Evolutionary conservation across 2,329 filamentous ascomycete genomes (phyloP).

Genomic region (Leptographium flavum): DNA sequence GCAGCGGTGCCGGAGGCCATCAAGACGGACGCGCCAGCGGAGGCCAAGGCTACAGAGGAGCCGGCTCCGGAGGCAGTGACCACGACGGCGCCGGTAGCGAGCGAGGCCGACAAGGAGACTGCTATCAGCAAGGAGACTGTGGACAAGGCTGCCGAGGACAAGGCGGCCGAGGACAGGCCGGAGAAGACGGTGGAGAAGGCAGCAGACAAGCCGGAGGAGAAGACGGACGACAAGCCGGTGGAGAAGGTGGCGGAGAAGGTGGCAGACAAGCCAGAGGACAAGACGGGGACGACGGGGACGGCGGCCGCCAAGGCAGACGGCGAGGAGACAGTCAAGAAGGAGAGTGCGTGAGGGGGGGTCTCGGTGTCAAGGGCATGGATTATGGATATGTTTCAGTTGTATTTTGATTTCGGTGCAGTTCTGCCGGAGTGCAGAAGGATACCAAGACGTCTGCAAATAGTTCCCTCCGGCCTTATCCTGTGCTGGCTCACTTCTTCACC

Average conservation of each 20-base stretch:
- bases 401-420: neutral
- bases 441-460: neutral
- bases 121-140: neutral
- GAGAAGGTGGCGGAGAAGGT: conserved; percentile 5
- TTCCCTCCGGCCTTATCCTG: no score
- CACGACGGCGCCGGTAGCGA: neutral
- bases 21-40: conserved; percentile 9
- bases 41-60: neutral
- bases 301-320: conserved; percentile 18
- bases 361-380: neutral
- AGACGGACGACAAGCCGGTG: neutral
- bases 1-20: conserved; percentile 8
- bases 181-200: neutral
- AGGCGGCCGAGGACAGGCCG: conserved; percentile 18
- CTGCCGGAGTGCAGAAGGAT: neutral
- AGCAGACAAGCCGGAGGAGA: conserved; percentile 9
- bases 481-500: conserved; percentile 7
- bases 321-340: conserved; percentile 4
- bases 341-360: conserved; percentile 1
- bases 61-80: neutral
- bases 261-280: neutral
- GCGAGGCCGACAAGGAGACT: conserved; percentile 4
- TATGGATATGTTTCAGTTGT: neutral
- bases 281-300: no score
- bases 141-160: neutral